Conservation (phyloP, 202 grass and related monocot species). For the Elaeis oleifera region DNA sequence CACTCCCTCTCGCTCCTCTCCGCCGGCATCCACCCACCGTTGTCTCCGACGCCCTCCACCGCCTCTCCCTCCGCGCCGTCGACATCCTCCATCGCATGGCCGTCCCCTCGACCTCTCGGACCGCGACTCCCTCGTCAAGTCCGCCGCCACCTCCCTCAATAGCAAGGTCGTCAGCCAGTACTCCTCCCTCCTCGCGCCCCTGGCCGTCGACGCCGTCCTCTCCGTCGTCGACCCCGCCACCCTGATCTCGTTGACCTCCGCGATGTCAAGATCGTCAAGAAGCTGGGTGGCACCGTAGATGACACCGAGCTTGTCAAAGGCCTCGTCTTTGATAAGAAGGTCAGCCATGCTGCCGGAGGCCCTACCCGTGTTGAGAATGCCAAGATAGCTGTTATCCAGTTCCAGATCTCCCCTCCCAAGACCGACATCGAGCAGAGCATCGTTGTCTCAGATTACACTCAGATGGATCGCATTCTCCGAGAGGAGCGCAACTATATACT, state of each 20-base stretch:
- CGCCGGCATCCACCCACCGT: constrained; percentile 56
- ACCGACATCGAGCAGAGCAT: constrained; percentile 95
- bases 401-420: constrained; percentile 90
- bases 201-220: constrained; percentile 75
- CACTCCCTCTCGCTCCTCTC: constrained; percentile 44
- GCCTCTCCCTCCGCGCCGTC: constrained; percentile 55
- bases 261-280: constrained; percentile 73
- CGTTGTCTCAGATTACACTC: constrained; percentile 74
- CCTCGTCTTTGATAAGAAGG: constrained; percentile 90
- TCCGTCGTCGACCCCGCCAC: constrained; percentile 77
- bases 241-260: constrained; percentile 75
- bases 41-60: constrained; percentile 67
- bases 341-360: constrained; percentile 65
- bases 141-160: constrained; percentile 76
- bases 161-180: constrained; percentile 94
- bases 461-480: constrained; percentile 89
- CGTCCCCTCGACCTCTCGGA: constrained; percentile 67
- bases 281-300: constrained; percentile 78
- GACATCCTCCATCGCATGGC: constrained; percentile 63
- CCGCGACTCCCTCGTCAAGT: constrained; percentile 72
- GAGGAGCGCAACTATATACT: constrained; percentile 95
- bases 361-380: constrained; percentile 70
- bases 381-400: constrained; percentile 92
- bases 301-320: constrained; percentile 71
- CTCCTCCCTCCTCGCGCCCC: constrained; percentile 69